These are phyloP conservation scores for Hortiboletus rubellus DNA, from an alignment of 1,284 basidiomycete species.

Conservation along the genomic window DNA sequence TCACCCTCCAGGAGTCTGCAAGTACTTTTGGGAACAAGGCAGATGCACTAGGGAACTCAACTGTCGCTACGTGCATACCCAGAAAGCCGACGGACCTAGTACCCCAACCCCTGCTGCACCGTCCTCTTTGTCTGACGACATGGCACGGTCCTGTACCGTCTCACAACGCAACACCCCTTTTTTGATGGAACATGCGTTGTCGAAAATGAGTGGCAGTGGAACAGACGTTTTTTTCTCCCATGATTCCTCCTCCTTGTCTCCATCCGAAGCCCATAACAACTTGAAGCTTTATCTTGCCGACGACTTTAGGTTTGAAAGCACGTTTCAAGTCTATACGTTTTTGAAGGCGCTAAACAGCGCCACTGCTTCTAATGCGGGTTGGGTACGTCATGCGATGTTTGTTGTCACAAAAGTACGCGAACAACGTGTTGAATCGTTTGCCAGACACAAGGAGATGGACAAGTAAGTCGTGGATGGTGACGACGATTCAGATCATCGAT, in stretches of 20 bases:
- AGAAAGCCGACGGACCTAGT: constrained; percentile 13
- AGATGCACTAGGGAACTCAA: constrained; percentile 48
- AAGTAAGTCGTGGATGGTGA: constrained; percentile 37
- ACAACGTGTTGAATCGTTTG: not conserved
- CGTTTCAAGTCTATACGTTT: constrained; percentile 50
- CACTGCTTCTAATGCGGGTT: constrained; percentile 45
- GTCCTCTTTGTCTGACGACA: constrained; percentile 3
- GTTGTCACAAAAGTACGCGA: not conserved
- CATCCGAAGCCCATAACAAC: constrained; percentile 51
- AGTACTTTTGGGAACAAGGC: constrained; percentile 53
- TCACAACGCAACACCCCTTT: constrained; percentile 42
- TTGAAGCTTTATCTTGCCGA: constrained; percentile 49
- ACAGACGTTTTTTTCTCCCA: constrained; percentile 7
- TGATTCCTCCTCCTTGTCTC: constrained; percentile 36
- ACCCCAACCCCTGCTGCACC: not conserved
- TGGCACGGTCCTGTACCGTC: constrained; percentile 15
- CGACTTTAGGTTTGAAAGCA: constrained; percentile 43
- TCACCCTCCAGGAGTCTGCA: constrained; percentile 41
- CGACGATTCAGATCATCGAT: not conserved
- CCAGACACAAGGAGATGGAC: constrained; percentile 54
- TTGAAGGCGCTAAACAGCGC: constrained; percentile 49
- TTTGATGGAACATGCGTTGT: constrained; percentile 47
- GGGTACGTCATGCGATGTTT: constrained; percentile 43
- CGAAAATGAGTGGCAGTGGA: constrained; percentile 34
- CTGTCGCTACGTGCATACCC: constrained; percentile 48